These are phyloP conservation scores for Solanum lycopersicoides DNA, from an alignment of 257 asterid genomes.

Conservation along the genomic window DNA sequence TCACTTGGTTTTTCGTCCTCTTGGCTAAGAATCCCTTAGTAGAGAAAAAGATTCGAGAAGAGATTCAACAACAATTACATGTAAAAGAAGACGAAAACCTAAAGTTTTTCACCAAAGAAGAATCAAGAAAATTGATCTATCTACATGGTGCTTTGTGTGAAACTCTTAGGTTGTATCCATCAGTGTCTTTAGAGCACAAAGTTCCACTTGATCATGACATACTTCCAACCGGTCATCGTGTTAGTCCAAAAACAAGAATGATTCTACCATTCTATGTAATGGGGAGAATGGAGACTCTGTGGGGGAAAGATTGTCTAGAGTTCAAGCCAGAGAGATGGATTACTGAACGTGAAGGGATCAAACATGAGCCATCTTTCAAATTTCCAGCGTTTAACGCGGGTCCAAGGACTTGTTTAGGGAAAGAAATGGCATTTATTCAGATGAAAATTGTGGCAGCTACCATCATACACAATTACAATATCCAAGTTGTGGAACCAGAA, in stretches of 20 bases:
- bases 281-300: background rate
- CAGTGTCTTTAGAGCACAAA: background rate
- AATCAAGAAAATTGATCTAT: background rate
- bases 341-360: background rate
- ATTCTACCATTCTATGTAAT: background rate
- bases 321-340: constrained; percentile 3
- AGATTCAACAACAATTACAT: background rate
- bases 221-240: background rate
- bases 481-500: background rate
- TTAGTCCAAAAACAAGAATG: background rate
- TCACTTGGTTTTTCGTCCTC: background rate
- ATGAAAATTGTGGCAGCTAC: background rate
- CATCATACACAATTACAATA: background rate
- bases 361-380: background rate
- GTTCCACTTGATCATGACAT: background rate
- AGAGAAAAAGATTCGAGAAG: background rate
- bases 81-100: background rate
- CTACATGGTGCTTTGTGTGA: constrained; percentile 1
- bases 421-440: background rate
- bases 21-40: background rate
- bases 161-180: background rate
- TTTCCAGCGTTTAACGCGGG: background rate
- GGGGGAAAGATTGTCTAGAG: constrained; percentile 1
- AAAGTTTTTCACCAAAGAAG: background rate
- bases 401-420: background rate